Conservation (phyloP, 2,329 filamentous ascomycete genomes). For the Macrophomina tecta region DNA sequence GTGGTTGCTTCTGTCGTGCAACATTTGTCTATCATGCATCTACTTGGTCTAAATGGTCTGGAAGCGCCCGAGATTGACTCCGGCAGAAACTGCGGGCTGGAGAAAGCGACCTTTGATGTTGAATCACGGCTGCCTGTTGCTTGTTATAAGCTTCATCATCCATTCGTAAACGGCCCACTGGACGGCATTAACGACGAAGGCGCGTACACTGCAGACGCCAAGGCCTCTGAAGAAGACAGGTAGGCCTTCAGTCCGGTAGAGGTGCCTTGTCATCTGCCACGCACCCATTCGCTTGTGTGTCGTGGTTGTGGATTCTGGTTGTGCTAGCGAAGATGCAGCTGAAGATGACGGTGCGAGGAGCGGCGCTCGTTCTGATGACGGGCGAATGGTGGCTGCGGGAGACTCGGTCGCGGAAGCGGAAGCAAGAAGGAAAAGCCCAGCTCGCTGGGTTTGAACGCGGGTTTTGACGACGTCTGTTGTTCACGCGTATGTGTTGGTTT, state of each 20-base stretch:
- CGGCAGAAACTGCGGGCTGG: too few species aligned
- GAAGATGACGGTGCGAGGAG: not conserved
- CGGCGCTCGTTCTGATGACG: constrained; percentile 14
- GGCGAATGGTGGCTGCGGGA: not conserved
- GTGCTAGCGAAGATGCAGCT: not conserved
- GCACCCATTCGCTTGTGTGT: constrained; percentile 56
- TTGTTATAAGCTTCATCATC: constrained; percentile 64
- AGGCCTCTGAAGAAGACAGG: constrained; percentile 83
- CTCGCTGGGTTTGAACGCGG: constrained; percentile 77
- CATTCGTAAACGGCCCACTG: constrained; percentile 92
- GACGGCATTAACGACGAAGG: constrained; percentile 93
- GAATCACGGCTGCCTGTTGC: not conserved
- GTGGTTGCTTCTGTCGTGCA: not conserved
- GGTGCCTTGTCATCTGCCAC: constrained; percentile 67
- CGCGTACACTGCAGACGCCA: constrained; percentile 80
- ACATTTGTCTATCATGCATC: not conserved
- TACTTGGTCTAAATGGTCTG: not conserved
- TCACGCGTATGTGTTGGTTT: not conserved
- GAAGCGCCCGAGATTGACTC: not conserved
- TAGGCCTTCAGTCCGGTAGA: constrained; percentile 74
- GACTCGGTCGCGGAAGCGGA: not conserved
- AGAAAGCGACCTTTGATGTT: too few species aligned
- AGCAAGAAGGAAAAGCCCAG: not conserved
- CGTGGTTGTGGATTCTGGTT: not conserved
- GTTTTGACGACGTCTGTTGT: constrained; percentile 85